These are phyloP conservation scores for Jimgerdemannia flammicorona DNA, from an alignment of 192 early-diverging fungal genomes.

Conservation along the genomic window DNA sequence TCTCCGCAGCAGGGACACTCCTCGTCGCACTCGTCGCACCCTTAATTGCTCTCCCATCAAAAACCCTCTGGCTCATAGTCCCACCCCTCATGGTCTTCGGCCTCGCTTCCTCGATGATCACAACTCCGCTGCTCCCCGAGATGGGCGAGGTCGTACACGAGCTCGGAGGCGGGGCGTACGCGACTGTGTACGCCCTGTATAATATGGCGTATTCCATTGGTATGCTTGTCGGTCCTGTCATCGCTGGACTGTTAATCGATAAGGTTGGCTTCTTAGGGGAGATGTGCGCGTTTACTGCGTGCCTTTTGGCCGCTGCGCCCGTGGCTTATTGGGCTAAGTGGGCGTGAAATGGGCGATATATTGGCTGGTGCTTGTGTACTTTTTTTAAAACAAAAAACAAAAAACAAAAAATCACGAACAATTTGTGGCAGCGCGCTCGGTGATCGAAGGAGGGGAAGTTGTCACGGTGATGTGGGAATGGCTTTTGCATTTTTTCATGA, in stretches of 20 bases:
- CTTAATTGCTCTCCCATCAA: conserved; percentile 33
- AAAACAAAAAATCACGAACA: too few species aligned
- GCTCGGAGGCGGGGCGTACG: conserved; percentile 56
- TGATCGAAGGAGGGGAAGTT: too few species aligned
- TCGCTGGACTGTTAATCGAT: conserved; percentile 54
- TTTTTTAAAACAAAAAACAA: too few species aligned
- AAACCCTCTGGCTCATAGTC: conserved; percentile 31
- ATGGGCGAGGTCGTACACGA: conserved; percentile 65
- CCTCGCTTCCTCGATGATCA: conserved; percentile 42
- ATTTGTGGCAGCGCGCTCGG: too few species aligned
- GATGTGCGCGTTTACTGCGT: conserved; percentile 35
- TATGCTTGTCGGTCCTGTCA: conserved; percentile 71
- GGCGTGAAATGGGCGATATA: too few species aligned
- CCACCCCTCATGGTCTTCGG: conserved; percentile 51
- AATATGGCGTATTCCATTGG: conserved; percentile 75
- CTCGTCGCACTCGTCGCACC: conserved; percentile 40
- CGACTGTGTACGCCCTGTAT: conserved; percentile 65
- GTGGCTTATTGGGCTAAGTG: conserved; percentile 6
- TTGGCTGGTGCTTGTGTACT: too few species aligned
- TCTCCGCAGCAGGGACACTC: conserved; percentile 43
- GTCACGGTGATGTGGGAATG: too few species aligned
- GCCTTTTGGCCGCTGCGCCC: conserved; percentile 17
- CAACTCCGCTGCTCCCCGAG: conserved; percentile 63
- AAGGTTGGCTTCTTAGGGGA: conserved; percentile 49
- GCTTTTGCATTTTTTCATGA: too few species aligned